Percentiles rank a stretch among this genome's conserved stretches.
Evolutionary conservation across 2,329 filamentous ascomycete genomes (phyloP).

Genomic region (Curvularia eragrostidis): DNA sequence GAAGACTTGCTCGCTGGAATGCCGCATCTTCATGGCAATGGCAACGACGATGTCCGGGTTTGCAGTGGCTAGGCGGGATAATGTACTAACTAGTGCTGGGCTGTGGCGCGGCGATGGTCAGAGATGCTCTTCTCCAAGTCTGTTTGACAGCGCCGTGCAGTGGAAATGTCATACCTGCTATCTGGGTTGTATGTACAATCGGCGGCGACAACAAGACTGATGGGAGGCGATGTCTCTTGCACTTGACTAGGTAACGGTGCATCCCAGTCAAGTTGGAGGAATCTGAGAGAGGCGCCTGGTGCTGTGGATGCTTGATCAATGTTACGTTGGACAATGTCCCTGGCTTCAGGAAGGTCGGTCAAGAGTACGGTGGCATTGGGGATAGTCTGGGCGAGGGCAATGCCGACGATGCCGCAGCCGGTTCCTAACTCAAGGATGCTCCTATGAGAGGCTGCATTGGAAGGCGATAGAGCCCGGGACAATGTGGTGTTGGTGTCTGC

Average conservation of each 20-base stretch:
- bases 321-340: constrained; percentile 66
- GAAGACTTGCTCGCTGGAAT: constrained; percentile 70
- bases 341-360: constrained; percentile 71
- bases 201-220: constrained; percentile 69
- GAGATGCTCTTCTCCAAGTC: neutral
- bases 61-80: constrained; percentile 56
- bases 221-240: constrained; percentile 21
- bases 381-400: constrained; percentile 65
- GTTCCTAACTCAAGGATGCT: constrained; percentile 69
- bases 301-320: constrained; percentile 54
- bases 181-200: constrained; percentile 79
- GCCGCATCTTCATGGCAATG: constrained; percentile 71
- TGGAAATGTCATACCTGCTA: constrained; percentile 50
- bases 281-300: constrained; percentile 54
- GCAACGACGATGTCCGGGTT: constrained; percentile 61
- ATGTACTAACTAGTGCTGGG: constrained; percentile 66
- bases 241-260: constrained; percentile 52
- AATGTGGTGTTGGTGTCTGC: constrained; percentile 32
- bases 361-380: constrained; percentile 62
- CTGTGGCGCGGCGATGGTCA: constrained; percentile 42
- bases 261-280: constrained; percentile 70
- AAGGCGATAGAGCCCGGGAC: constrained; percentile 10
- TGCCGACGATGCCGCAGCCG: constrained; percentile 71
- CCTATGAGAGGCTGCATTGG: constrained; percentile 24
- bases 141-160: neutral